Conservation (phyloP, 75 land plant genomes). For the Cryptomeria japonica region DNA sequence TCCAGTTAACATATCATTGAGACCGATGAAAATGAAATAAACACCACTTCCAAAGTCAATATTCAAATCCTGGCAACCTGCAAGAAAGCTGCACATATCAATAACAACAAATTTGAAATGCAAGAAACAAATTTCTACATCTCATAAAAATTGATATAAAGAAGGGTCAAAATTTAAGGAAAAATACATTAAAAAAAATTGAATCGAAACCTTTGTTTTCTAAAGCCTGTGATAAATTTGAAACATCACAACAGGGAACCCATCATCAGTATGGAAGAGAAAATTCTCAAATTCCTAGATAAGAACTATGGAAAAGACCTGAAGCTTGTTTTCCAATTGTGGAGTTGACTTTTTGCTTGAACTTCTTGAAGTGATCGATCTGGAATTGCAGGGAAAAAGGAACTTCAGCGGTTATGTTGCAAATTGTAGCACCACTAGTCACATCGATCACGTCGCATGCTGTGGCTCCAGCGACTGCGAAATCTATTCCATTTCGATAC, state of each 20-base stretch:
- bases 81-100: background rate
- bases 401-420: constrained; percentile 1
- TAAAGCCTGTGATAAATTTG: too few relatives aligned
- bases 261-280: background rate
- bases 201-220: too few relatives aligned
- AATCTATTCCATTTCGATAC: background rate
- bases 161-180: too few relatives aligned
- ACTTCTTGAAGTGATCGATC: background rate
- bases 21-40: background rate
- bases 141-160: background rate
- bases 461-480: background rate
- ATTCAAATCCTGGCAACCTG: background rate
- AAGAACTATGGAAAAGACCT: background rate
- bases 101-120: background rate
- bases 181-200: too few relatives aligned
- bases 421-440: background rate
- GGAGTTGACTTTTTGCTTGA: background rate
- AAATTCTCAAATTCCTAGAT: background rate
- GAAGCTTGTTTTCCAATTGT: background rate
- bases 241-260: background rate
- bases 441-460: background rate
- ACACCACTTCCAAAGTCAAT: background rate
- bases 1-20: background rate
- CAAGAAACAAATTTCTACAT: background rate
- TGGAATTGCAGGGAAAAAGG: constrained; percentile 2